Conservation (phyloP, 2,329 filamentous ascomycete genomes). For the Xylogone sp. region DNA sequence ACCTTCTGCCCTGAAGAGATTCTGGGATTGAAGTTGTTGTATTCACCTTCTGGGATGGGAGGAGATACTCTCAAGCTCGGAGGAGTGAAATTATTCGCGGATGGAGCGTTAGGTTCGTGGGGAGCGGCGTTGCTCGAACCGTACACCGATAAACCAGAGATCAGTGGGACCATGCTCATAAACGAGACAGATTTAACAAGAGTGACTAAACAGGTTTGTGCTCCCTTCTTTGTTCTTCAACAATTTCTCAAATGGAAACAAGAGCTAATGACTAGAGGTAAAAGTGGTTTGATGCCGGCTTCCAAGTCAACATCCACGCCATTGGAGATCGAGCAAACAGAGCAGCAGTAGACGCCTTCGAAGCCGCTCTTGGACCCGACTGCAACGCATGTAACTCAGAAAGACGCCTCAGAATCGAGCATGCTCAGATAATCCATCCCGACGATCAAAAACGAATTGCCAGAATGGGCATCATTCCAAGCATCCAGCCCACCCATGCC, state of each 20-base stretch:
- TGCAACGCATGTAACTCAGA: conserved; percentile 53
- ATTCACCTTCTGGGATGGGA: conserved; percentile 13
- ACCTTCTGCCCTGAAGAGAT: conserved; percentile 56
- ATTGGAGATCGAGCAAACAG: conserved; percentile 69
- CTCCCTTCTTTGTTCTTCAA: too few species aligned
- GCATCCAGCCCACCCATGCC: conserved; percentile 66
- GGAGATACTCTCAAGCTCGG: conserved; percentile 43
- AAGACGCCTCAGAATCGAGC: conserved; percentile 64
- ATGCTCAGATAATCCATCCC: conserved; percentile 66
- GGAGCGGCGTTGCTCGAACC: conserved; percentile 69
- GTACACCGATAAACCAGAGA: conserved; percentile 59
- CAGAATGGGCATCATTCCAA: conserved; percentile 59
- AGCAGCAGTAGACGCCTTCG: conserved; percentile 59
- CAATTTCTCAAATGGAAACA: too few species aligned
- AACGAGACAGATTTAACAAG: conserved; percentile 55
- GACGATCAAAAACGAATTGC: conserved; percentile 58
- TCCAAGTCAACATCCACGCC: conserved; percentile 69
- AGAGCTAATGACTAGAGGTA: conserved; percentile 3
- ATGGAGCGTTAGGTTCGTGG: conserved; percentile 69
- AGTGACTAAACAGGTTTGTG: conserved; percentile 42
- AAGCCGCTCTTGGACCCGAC: conserved; percentile 47
- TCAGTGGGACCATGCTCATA: conserved; percentile 61
- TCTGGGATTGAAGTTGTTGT: conserved; percentile 25
- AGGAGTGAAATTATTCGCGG: conserved; percentile 68
- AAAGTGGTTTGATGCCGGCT: conserved; percentile 58